Evolutionary conservation across 2,329 filamentous ascomycete species (phyloP).

Genomic region (Didymosphaeria variabile): DNA sequence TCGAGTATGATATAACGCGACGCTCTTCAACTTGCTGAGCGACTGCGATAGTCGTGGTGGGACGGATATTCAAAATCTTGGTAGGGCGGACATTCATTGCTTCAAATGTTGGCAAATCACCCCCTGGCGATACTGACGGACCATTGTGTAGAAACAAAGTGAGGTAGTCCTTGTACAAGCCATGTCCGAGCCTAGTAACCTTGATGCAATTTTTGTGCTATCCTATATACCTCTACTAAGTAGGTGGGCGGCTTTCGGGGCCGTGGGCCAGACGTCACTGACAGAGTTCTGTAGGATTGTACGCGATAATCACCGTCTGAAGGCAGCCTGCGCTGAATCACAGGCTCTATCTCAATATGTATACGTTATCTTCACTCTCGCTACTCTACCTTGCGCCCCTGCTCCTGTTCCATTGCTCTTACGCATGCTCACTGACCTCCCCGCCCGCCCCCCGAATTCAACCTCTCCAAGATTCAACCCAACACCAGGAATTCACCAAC

Average conservation of each 20-base stretch:
- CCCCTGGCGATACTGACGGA: not conserved
- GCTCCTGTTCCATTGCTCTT: not conserved
- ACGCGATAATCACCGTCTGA: no score
- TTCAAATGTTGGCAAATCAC: conserved; percentile 6
- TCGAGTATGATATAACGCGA: no score
- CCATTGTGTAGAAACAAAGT: not conserved
- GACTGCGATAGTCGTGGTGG: no score
- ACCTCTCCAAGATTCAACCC: not conserved
- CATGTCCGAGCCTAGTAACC: no score
- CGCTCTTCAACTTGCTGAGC: not conserved
- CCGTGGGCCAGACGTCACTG: not conserved
- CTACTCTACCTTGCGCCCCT: not conserved
- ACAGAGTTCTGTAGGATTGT: not conserved
- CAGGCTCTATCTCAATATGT: not conserved
- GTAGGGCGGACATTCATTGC: conserved; percentile 7
- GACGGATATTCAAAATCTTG: no score
- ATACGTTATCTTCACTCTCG: not conserved
- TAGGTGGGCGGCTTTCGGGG: not conserved
- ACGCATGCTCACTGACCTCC: not conserved
- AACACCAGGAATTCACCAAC: not conserved
- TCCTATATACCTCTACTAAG: not conserved
- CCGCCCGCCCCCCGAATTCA: not conserved
- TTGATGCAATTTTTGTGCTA: not conserved
- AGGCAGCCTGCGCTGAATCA: not conserved
- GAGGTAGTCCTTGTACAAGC: not conserved